Percentiles rank a stretch among this genome's conserved stretches.
phyloP scores from a whole-genome alignment of 179 eudicot species.

The Dionaea muscipula region DNA sequence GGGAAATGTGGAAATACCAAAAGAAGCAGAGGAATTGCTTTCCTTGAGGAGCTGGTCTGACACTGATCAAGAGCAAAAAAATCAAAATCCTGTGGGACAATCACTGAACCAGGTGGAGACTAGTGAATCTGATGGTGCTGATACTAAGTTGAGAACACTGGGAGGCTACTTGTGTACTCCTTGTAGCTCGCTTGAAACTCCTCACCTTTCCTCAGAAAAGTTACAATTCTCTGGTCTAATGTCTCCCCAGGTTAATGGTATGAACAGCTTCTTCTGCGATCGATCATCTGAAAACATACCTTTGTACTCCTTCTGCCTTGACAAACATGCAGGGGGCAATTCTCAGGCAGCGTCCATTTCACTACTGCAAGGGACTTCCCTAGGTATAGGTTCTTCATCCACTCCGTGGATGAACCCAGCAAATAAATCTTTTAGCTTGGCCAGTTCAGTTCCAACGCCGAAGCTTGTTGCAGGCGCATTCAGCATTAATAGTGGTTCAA shows the following conservation, averaged over 20 bases:
- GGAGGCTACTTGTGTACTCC: slow-evolving; percentile 41
- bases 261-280: slow-evolving; percentile 55
- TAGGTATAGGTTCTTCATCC: slow-evolving; percentile 57
- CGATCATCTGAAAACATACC: slow-evolving; percentile 87
- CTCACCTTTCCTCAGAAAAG: slow-evolving; percentile 58
- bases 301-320: slow-evolving; percentile 71
- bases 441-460: slow-evolving; percentile 66
- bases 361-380: slow-evolving; percentile 36
- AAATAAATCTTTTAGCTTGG: slow-evolving; percentile 62
- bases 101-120: slow-evolving; percentile 25
- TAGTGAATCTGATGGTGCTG: slow-evolving; percentile 27
- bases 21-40: slow-evolving; percentile 48
- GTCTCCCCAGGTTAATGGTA: slow-evolving; percentile 62
- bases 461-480: slow-evolving; percentile 73
- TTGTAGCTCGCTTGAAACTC: slow-evolving; percentile 38
- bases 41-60: slow-evolving; percentile 56
- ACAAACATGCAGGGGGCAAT: slow-evolving; percentile 41
- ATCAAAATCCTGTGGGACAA: slow-evolving; percentile 19
- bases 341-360: slow-evolving; percentile 61
- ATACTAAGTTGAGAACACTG: slow-evolving; percentile 35
- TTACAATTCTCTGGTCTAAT: slow-evolving; percentile 75
- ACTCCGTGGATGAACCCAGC: slow-evolving; percentile 67
- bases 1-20: slow-evolving; percentile 39
- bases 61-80: slow-evolving; percentile 22
- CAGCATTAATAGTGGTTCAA: slow-evolving; percentile 54